A percentile compares a stretch with the other conserved stretches of the same genome.
phyloP scores from a whole-genome alignment of 2,329 filamentous ascomycete genomes.

The Verticillium albo-atrum region DNA sequence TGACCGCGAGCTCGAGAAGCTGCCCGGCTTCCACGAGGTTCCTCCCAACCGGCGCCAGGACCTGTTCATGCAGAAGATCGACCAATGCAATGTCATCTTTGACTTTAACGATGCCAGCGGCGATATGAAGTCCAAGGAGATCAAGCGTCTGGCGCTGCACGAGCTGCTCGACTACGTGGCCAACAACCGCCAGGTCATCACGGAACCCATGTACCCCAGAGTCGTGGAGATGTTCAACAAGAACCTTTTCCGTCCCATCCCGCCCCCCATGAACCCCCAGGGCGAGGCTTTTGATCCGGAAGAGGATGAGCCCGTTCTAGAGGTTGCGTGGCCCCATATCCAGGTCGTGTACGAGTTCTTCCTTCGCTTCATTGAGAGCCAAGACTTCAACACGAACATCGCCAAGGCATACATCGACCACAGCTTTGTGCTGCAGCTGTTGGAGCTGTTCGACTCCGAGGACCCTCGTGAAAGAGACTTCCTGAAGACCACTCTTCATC shows the following conservation, averaged over 20 bases:
- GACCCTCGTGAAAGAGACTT: slow-evolving; percentile 96
- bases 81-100: slow-evolving; percentile 99
- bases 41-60: slow-evolving; percentile 92
- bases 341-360: slow-evolving; percentile 99
- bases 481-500: slow-evolving; percentile 93
- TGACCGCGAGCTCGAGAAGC: slow-evolving; percentile 92
- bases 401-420: slow-evolving; percentile 99
- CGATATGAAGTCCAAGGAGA: slow-evolving; percentile 99
- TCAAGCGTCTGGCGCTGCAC: slow-evolving; percentile 93
- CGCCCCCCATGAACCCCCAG: slow-evolving; percentile 94
- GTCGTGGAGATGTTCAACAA: slow-evolving; percentile 99
- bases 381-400: slow-evolving; percentile 99
- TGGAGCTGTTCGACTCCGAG: slow-evolving; percentile 98
- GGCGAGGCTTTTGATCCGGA: slow-evolving; percentile 98
- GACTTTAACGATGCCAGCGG: slow-evolving; percentile 98
- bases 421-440: slow-evolving; percentile 89
- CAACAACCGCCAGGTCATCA: slow-evolving; percentile 97
- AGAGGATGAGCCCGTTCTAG: slow-evolving; percentile 94
- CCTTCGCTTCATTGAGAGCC: slow-evolving; percentile 96
- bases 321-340: slow-evolving; percentile 98
- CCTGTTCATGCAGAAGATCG: slow-evolving; percentile 99
- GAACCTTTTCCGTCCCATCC: slow-evolving; percentile 95
- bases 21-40: slow-evolving; percentile 96
- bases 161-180: slow-evolving; percentile 97
- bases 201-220: slow-evolving; percentile 96